phyloP scores from a whole-genome alignment of 129 eudicot genomes.

The Centaurea solstitialis region DNA sequence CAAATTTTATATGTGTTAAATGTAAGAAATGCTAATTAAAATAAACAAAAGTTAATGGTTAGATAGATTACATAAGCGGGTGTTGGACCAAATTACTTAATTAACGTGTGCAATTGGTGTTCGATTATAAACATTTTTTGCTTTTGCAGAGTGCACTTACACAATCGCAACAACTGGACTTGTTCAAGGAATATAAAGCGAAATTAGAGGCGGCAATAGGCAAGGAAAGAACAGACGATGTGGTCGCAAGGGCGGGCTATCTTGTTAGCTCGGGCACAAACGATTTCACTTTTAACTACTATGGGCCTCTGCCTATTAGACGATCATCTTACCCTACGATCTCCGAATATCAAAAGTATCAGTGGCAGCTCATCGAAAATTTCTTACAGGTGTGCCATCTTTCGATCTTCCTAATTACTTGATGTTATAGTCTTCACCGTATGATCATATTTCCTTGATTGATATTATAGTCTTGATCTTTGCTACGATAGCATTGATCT shows the following conservation, averaged over 20 bases:
- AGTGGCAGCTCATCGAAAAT: slow-evolving; percentile 25
- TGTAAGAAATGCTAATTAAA: neutral
- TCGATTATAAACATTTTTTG: no score
- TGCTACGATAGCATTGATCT: neutral
- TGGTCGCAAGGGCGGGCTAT: slow-evolving; percentile 32
- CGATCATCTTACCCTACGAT: slow-evolving; percentile 28
- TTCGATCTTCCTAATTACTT: neutral
- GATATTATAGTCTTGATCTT: neutral
- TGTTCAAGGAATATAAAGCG: slow-evolving; percentile 35
- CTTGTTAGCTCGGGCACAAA: slow-evolving; percentile 42
- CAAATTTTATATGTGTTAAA: neutral
- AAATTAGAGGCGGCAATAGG: slow-evolving; percentile 33
- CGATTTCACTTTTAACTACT: slow-evolving; percentile 41
- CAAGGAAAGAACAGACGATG: slow-evolving; percentile 38
- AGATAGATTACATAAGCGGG: neutral
- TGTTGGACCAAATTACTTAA: neutral
- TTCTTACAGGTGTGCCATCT: slow-evolving; percentile 34
- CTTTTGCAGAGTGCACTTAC: slow-evolving; percentile 23
- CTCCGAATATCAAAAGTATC: slow-evolving; percentile 25
- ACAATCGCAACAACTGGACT: slow-evolving; percentile 37
- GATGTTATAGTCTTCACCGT: neutral
- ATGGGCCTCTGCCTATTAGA: slow-evolving; percentile 25
- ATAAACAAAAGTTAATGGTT: neutral
- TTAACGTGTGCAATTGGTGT: no score
- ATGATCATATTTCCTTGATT: neutral